Base-by-base conservation (phyloP, 2,329 filamentous ascomycete species). In the Fragosphaeria purpurea region DNA sequence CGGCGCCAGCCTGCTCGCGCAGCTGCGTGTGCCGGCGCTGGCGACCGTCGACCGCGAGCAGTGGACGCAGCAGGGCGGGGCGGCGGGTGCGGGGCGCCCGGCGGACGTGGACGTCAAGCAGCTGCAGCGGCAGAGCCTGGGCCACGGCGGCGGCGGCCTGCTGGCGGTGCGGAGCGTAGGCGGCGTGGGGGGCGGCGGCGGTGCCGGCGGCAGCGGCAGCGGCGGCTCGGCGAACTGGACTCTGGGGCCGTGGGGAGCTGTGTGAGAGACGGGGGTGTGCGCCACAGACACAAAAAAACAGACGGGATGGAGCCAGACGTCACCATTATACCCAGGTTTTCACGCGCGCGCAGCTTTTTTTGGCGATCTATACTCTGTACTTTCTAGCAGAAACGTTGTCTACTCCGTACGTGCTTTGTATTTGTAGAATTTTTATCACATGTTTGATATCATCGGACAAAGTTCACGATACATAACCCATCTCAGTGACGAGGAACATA, bases 11-110 rank as follows among this genome's bases (percentile, higher is more conserved):
- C 61, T 91, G 49, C 68, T 85, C 13, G 77, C 82, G 3, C 79
- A 83, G 56, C 69, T 89, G 52, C 83, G 83, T 51, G 72, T 88
- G 4, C 77, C 80, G 38, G 80, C 85, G 2, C 74, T 87, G 48
- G 82, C 83, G 2, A 77, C 82, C 34, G 70, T 90, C 22, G 86
- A 89, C 55, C 72, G 82, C 32, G 86, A 91, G 6, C 70, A 79
- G 37, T 91, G 86, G 74, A 63, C 82, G 44, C 79, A 80, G 57
- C 76, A 87, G 56, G 86, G 86, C 2, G 67, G 77, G 30, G 69
- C 70, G 9, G 68, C 70, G 13, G 83, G 83, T 3, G 83, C 83
- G 1, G 77, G 72, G 13, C 74, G 73, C 44, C 72, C 79, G 1
- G 71, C 65, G 43, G 83, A 86, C 11, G 71, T 83, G 4, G 79